Evolutionary conservation across 805 yeast genomes (phyloP).

Genomic region (Vanderwaltozyma tropicalis): DNA sequence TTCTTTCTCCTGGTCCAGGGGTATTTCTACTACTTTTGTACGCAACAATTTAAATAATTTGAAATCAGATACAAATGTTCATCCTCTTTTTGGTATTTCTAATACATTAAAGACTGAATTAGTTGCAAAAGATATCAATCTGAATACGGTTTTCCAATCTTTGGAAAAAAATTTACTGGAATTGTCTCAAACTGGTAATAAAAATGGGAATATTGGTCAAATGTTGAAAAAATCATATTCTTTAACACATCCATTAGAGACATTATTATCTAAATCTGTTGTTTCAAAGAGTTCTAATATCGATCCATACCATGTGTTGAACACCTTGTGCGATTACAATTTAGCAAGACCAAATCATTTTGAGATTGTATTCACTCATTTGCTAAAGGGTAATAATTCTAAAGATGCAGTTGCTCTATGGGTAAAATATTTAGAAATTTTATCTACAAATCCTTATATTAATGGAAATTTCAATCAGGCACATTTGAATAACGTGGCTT

Average conservation of each 20-base stretch:
- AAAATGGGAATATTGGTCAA: too few relatives aligned
- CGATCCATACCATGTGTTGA: slow-evolving; percentile 22
- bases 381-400: slow-evolving; percentile 10
- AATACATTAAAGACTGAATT: too few relatives aligned
- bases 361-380: slow-evolving; percentile 15
- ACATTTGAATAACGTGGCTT: slow-evolving; percentile 13
- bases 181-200: too few relatives aligned
- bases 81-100: too few relatives aligned
- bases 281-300: slow-evolving; percentile 1
- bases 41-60: too few relatives aligned
- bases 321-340: slow-evolving; percentile 15
- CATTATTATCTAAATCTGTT: slow-evolving; percentile 10
- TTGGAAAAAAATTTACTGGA: too few relatives aligned
- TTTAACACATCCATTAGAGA: slow-evolving; percentile 11
- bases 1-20: too few relatives aligned
- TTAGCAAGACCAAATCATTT: slow-evolving; percentile 25
- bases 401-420: slow-evolving; percentile 26
- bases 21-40: too few relatives aligned
- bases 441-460: slow-evolving; percentile 10
- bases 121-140: too few relatives aligned
- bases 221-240: slow-evolving; percentile 8
- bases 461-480: slow-evolving; percentile 7
- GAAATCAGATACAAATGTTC: too few relatives aligned
- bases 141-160: too few relatives aligned
- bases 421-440: slow-evolving; percentile 20